Conservation (phyloP, 139 green algal species). For the Asterochloris erici region DNA sequence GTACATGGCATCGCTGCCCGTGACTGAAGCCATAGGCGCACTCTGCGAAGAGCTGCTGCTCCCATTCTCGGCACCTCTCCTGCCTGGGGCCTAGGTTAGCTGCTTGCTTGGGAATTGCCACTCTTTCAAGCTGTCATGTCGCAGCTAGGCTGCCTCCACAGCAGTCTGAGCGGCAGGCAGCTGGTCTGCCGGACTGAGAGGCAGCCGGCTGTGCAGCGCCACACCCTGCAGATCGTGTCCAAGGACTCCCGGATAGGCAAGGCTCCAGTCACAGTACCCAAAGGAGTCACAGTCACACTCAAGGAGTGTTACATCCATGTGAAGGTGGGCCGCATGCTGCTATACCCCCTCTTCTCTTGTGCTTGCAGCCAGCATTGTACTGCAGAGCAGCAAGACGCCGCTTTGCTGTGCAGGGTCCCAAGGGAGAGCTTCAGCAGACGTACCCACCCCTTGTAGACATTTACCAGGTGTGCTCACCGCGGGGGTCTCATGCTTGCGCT, state of each 20-base stretch:
- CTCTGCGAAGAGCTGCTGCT: neutral
- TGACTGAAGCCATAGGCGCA: neutral
- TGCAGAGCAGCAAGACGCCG: no score
- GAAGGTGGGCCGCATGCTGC: constrained; percentile 64
- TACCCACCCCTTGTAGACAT: constrained; percentile 62
- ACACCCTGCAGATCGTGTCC: neutral
- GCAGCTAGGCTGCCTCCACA: constrained; percentile 2
- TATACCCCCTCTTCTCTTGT: no score
- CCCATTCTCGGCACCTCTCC: neutral
- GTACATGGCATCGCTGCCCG: neutral
- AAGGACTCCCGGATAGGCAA: constrained; percentile 92
- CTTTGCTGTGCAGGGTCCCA: constrained; percentile 69
- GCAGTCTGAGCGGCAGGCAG: constrained; percentile 5
- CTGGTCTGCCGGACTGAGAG: neutral
- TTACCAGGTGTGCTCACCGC: constrained; percentile 39
- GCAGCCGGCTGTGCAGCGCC: neutral
- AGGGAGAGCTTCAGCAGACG: constrained; percentile 68
- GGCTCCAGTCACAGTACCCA: constrained; percentile 72
- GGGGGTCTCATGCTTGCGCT: no score
- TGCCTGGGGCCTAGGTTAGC: neutral
- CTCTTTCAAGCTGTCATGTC: neutral
- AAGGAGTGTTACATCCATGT: constrained; percentile 62
- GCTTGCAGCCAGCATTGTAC: no score
- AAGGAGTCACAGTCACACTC: constrained; percentile 75
- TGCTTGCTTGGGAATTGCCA: neutral